A percentile compares a stretch with the other conserved stretches of the same genome.
Evolutionary conservation across 371 early-diverging fungal species (phyloP).

Genomic region (Apophysomyces variabilis): DNA sequence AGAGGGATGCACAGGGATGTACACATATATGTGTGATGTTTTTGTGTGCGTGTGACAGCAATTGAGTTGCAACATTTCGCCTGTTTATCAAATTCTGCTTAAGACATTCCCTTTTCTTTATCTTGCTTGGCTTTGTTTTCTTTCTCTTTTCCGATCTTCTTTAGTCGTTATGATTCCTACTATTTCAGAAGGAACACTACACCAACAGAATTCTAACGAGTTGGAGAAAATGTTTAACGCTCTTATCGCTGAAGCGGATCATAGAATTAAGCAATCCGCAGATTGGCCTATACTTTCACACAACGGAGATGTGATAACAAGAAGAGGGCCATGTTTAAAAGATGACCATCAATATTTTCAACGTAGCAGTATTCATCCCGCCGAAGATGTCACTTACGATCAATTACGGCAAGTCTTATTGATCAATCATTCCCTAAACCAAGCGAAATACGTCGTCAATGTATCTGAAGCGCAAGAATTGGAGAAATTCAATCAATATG

Average conservation of each 20-base stretch:
- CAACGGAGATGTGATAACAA: not conserved
- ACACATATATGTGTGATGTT: too few species aligned
- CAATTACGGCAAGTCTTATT: conserved; percentile 22
- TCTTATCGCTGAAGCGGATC: not conserved
- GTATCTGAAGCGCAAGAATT: conserved; percentile 24
- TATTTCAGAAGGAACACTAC: not conserved
- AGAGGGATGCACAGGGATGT: too few species aligned
- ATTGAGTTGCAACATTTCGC: too few species aligned
- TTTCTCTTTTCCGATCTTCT: too few species aligned
- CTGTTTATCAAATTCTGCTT: too few species aligned
- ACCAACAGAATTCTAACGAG: not conserved
- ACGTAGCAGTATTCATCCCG: conserved; percentile 18
- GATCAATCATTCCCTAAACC: conserved; percentile 24
- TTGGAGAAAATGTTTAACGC: too few species aligned
- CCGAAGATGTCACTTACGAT: conserved; percentile 21
- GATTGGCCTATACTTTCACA: not conserved
- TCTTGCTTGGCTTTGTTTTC: too few species aligned
- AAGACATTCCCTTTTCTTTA: too few species aligned
- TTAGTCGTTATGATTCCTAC: not conserved
- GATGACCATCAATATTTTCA: conserved; percentile 22
- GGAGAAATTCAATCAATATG: conserved; percentile 9
- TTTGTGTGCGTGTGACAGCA: too few species aligned
- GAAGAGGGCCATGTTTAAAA: not conserved
- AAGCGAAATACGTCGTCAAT: conserved; percentile 26
- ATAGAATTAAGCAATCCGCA: not conserved